Conservation (phyloP, 83 land plant species). For the Diphasiastrum complanatum region DNA sequence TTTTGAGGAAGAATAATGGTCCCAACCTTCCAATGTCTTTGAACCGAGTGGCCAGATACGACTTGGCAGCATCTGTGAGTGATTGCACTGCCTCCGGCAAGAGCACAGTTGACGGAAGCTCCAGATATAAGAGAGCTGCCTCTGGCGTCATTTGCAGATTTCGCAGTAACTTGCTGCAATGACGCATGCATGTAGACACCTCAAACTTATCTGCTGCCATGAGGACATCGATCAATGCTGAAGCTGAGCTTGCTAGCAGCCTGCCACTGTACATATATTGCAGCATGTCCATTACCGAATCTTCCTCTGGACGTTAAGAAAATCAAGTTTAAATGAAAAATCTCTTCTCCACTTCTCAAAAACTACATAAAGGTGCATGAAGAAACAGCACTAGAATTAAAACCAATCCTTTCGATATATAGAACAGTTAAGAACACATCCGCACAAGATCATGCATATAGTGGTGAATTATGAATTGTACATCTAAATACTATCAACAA, state of each 20-base stretch:
- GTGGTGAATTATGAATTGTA: too few relatives aligned
- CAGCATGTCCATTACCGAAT: slow-evolving; percentile 74
- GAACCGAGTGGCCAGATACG: slow-evolving; percentile 58
- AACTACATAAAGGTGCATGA: too few relatives aligned
- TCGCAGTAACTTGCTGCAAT: slow-evolving; percentile 63
- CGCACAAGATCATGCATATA: too few relatives aligned
- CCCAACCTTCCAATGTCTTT: slow-evolving; percentile 63
- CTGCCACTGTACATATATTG: slow-evolving; percentile 78
- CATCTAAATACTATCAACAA: too few relatives aligned
- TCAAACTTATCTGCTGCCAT: slow-evolving; percentile 96
- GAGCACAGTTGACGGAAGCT: slow-evolving; percentile 73
- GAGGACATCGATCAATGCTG: slow-evolving; percentile 72
- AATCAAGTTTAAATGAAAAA: neutral
- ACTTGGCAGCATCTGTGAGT: slow-evolving; percentile 76
- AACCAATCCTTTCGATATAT: too few relatives aligned
- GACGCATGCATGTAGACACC: slow-evolving; percentile 84
- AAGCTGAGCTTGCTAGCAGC: slow-evolving; percentile 44
- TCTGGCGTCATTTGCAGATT: slow-evolving; percentile 77
- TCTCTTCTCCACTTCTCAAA: neutral
- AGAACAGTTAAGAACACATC: too few relatives aligned
- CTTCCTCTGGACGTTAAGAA: slow-evolving; percentile 62
- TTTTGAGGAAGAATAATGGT: neutral
- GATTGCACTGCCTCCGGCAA: slow-evolving; percentile 73
- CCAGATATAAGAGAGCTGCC: slow-evolving; percentile 76
- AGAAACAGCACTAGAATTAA: too few relatives aligned